Base-by-base conservation (phyloP, 2,329 filamentous ascomycete species). In the Calonectria multiphialidica region DNA sequence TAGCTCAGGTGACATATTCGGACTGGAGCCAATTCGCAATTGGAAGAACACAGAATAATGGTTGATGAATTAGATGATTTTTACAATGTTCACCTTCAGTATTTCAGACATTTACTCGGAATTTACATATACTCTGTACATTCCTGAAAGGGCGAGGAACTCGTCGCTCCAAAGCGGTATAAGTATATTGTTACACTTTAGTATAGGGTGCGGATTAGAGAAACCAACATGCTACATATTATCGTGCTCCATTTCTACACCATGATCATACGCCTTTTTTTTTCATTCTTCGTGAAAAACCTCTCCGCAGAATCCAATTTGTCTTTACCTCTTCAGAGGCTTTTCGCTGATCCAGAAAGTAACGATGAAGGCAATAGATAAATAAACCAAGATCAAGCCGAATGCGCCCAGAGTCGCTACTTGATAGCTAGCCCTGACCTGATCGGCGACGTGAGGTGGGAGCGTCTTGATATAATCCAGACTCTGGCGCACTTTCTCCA, bases 341-440 rank as follows among this genome's bases (percentile, higher is more conserved):
- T 86, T 91, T 82, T 93, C 91, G 71, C 83, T 86, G 13, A 93
- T 88, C 72, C 90, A 93, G 42, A 85, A 81, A 1, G 85, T 80
- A 16, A 84, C 81, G 8, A 84, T 49, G 23, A 89, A 82, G 0
- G 86, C 84, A 5, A 83, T 74, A 4, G 78, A 66, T 7, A 84
- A 76, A 37, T 89, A 82, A 1, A 80, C 55, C 1, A 83, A 73
- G 0, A 83, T 81, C 5, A 88, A 81, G 1, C 81, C 80, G 68
- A 88, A 85, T 1, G 86, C 84, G 55, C 82, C 82, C 61, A 84
- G 77, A 5, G 83, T 84, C 4, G 85, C 85, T 10, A 82, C 68
- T 49, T 91, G 90, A 82, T 96, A 96, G 80, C 93, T 94, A 33
- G 85, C 83, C 44, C 90, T 88, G 4, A 96, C 93, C 15, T 93